These are phyloP conservation scores for Backusella parvicylindrica DNA, from an alignment of 192 early-diverging fungal genomes.

Conservation along the genomic window DNA sequence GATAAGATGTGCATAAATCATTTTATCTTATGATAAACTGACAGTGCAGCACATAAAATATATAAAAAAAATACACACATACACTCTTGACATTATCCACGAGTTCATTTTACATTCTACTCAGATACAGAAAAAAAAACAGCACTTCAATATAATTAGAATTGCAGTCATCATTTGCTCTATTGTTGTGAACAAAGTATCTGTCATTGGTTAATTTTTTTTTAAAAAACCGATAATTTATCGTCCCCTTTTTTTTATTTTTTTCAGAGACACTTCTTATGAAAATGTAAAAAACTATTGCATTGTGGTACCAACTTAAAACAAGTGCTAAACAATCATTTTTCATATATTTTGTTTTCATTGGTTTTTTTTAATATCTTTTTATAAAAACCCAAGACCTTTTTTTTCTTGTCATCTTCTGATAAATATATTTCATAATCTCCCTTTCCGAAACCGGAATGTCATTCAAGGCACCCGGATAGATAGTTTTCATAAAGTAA, in stretches of 20 bases:
- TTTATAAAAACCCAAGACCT: not conserved
- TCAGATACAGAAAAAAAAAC: not conserved
- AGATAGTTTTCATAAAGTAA: not conserved
- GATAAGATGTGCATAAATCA: not conserved
- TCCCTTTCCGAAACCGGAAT: not conserved
- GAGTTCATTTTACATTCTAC: not conserved
- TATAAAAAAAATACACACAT: not conserved
- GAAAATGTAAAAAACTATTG: not conserved
- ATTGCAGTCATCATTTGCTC: not conserved
- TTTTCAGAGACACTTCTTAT: not conserved
- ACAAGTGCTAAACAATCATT: not conserved
- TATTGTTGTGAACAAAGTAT: not conserved
- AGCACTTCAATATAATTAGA: not conserved
- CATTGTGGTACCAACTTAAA: not conserved
- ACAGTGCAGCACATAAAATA: constrained; percentile 1
- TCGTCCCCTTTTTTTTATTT: not conserved
- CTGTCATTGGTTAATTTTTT: not conserved
- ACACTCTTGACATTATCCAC: not conserved
- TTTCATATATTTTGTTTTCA: not conserved
- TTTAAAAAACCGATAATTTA: not conserved
- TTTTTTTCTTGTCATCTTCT: not conserved
- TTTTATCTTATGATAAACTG: not conserved
- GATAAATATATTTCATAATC: not conserved
- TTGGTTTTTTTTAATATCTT: not conserved
- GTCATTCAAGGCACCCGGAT: not conserved